Conservation (phyloP, 768 basidiomycete species). For the Kwoniella bestiolae region DNA sequence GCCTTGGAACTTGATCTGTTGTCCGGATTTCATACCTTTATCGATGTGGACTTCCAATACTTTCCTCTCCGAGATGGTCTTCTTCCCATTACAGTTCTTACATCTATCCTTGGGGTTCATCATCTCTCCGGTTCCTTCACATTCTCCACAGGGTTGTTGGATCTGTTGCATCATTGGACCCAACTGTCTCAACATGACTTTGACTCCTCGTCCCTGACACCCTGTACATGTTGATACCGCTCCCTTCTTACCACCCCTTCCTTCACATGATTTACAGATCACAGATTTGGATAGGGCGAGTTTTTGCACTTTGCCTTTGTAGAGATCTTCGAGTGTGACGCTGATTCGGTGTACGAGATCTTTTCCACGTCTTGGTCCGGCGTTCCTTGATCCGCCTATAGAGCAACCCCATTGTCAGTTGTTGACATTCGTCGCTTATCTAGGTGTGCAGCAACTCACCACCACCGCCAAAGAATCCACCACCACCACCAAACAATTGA, state of each 20-base stretch:
- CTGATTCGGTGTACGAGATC: conserved; percentile 96
- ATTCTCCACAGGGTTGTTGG: conserved; percentile 92
- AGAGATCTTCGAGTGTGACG: conserved; percentile 96
- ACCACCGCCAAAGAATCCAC: conserved; percentile 62
- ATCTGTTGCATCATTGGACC: conserved; percentile 99
- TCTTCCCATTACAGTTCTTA: conserved; percentile 88
- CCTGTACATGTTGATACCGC: conserved; percentile 76
- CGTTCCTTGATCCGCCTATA: conserved; percentile 26
- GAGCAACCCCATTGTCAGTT: no score
- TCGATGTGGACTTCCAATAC: conserved; percentile 78
- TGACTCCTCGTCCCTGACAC: conserved; percentile 89
- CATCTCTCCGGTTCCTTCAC: conserved; percentile 88
- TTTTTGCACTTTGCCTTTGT: conserved; percentile 98
- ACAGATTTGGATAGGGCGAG: conserved; percentile 94
- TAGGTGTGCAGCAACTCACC: conserved; percentile 59
- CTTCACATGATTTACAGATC: conserved; percentile 90
- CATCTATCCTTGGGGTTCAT: conserved; percentile 94
- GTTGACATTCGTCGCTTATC: no score
- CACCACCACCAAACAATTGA: conserved; percentile 74
- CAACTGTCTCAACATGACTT: conserved; percentile 90
- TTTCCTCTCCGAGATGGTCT: conserved; percentile 91
- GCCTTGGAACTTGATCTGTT: conserved; percentile 85
- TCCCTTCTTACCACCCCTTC: conserved; percentile 96
- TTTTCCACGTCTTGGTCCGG: conserved; percentile 82
- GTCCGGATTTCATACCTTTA: conserved; percentile 96